Conservation (phyloP, 306 rosid genomes). For the Cicer yamashitae region DNA sequence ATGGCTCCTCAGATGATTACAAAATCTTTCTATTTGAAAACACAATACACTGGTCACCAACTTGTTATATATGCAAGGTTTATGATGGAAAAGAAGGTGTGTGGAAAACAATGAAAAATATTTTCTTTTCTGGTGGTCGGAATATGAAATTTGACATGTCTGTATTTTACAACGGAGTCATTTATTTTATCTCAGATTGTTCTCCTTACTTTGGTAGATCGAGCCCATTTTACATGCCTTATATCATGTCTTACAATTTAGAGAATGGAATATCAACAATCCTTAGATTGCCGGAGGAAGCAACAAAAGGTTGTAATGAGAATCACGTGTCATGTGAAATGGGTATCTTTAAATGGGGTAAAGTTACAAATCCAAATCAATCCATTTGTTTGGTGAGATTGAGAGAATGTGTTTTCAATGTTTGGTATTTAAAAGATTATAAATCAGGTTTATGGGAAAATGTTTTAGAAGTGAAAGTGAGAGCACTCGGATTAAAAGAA, state of each 20-base stretch:
- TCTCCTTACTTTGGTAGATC: rapidly evolving
- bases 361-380: neutral
- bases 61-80: neutral
- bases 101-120: neutral
- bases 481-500: conserved; percentile 33
- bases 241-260: conserved; percentile 18
- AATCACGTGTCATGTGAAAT: neutral
- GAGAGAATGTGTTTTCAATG: neutral
- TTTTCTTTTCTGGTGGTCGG: neutral
- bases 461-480: conserved; percentile 13
- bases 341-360: conserved; percentile 37
- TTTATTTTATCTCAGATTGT: conserved; percentile 6
- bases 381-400: conserved; percentile 42
- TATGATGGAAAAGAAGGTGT: neutral
- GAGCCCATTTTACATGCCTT: conserved; percentile 19
- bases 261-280: conserved; percentile 22
- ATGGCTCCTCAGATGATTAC: neutral
- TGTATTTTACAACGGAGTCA: neutral
- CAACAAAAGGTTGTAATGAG: neutral
- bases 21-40: neutral
- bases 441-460: neutral
- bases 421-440: conserved; percentile 29
- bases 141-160: neutral
- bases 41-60: neutral
- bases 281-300: neutral